Evolutionary conservation across 192 early-diverging fungal species (phyloP).

Genomic region (Rhizophagus clarus): DNA sequence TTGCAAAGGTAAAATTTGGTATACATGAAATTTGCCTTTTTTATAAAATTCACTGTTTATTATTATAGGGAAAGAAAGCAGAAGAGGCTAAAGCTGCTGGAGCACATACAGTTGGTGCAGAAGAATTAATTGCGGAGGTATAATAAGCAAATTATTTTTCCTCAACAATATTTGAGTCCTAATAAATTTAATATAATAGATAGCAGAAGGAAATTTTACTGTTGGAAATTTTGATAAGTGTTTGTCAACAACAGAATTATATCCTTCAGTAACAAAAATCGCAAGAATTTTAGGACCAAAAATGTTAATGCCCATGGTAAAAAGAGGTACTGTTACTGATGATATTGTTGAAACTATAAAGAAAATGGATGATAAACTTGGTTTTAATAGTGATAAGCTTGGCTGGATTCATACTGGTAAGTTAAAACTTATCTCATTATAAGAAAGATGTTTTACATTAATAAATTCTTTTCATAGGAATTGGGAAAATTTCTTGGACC

Average conservation of each 20-base stretch:
- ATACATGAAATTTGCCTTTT: neutral
- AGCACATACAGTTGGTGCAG: constrained; percentile 82
- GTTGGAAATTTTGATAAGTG: constrained; percentile 75
- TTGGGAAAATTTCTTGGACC: constrained; percentile 9
- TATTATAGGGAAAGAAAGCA: constrained; percentile 63
- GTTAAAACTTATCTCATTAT: neutral
- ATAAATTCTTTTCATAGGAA: neutral
- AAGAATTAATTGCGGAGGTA: constrained; percentile 79
- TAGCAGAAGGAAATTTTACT: constrained; percentile 8
- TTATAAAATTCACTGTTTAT: neutral
- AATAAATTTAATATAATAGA: constrained; percentile 29
- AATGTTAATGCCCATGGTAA: constrained; percentile 93
- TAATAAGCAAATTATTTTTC: neutral
- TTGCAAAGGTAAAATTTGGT: constrained; percentile 61
- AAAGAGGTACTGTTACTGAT: constrained; percentile 82
- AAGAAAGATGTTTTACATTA: neutral
- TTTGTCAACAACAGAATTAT: constrained; percentile 86
- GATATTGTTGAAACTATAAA: constrained; percentile 69
- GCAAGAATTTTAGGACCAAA: constrained; percentile 90
- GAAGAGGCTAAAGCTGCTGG: constrained; percentile 81
- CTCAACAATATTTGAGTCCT: neutral
- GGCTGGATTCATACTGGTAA: constrained; percentile 69
- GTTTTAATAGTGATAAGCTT: constrained; percentile 76
- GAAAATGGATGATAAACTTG: constrained; percentile 66
- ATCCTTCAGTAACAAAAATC: constrained; percentile 85